These are phyloP conservation scores for Tylopilus sp. DNA, from an alignment of 1,284 basidiomycete species.

Conservation along the genomic window DNA sequence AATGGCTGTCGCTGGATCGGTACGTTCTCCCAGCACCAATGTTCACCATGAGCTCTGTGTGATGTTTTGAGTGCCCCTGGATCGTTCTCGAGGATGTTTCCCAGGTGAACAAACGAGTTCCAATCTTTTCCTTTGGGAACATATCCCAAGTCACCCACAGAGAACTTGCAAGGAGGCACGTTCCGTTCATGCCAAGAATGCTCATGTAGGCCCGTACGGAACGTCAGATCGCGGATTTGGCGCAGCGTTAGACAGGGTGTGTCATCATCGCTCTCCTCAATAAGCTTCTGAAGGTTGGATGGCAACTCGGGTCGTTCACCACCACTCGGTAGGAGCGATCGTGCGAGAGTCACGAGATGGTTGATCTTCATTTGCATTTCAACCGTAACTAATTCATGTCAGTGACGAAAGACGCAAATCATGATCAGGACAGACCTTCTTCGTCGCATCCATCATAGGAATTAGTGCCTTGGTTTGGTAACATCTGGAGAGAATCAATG, in stretches of 20 bases:
- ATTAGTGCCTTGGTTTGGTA: slow-evolving; percentile 47
- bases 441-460: slow-evolving; percentile 27
- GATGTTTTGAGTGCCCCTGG: slow-evolving; percentile 31
- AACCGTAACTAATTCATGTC: slow-evolving; percentile 36
- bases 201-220: slow-evolving; percentile 50
- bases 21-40: slow-evolving; percentile 51
- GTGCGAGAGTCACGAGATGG: slow-evolving; percentile 50
- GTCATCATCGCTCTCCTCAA: slow-evolving; percentile 46
- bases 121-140: slow-evolving; percentile 49
- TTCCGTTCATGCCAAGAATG: slow-evolving; percentile 54
- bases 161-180: slow-evolving; percentile 52
- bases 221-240: slow-evolving; percentile 51
- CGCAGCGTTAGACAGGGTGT: slow-evolving; percentile 47
- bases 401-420: slow-evolving; percentile 1
- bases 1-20: slow-evolving; percentile 40
- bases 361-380: slow-evolving; percentile 47
- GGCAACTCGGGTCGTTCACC: slow-evolving; percentile 44
- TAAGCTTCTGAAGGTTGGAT: slow-evolving; percentile 43
- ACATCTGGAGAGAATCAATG: slow-evolving; percentile 41
- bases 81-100: slow-evolving; percentile 51
- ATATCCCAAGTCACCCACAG: slow-evolving; percentile 61
- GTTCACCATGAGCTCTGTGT: slow-evolving; percentile 34
- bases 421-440: slow-evolving; percentile 25
- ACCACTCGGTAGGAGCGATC: slow-evolving; percentile 51
- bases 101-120: slow-evolving; percentile 51